Evolutionary conservation across 306 rosid genomes (phyloP), one percentile per base, ranked within the genome.

Genomic region (Spatholobus suberectus): DNA sequence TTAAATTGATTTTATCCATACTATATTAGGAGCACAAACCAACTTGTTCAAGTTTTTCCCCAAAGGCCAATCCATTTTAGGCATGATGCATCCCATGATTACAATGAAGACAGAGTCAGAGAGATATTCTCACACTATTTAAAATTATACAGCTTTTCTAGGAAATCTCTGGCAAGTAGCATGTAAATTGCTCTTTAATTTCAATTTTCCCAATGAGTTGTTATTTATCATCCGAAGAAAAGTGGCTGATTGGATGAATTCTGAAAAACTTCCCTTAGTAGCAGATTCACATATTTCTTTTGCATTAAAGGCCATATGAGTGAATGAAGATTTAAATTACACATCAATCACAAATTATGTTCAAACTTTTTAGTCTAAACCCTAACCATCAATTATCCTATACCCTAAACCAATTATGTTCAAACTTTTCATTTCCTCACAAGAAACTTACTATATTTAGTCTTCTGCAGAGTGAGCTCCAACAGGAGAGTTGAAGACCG

Each of bases 241-340:
- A 11, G 35, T 3, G 1, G 40, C 40, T 13, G 69, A 81, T 15
- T 13, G 67, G 75, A 63, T 49, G 68, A 4, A 49, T 49, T 73
- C 18, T 26, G 0, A 43, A 61, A 47, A 61, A 3, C 8, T 43
- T 38, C 54, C 66, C 34, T 73, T 21, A 34, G 52, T 23, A 47
- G 68, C 32, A 73, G 20, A 62, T 63, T 72, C 74, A 59, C 43
- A 61, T 20, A 72, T 29, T 11, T 46, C 32, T 59, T 34, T 24
- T 34, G 47, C 15, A 73, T 35, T 61, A 4, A 12, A 61, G 38
- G 8, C 44, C 54, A 32, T 58, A 12, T 4, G n/a, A 27, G 46
- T 18, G 35, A 82, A 76, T 70, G 47, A 55, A 57, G 75, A 68
- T 58, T 69, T 57, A 69, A 40, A 82, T 57, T 27, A 76, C 34